Percentiles rank a stretch among this genome's conserved stretches.
Evolutionary conservation across 208 protist species (phyloP).

Genomic region (Spongospora subterranea): DNA sequence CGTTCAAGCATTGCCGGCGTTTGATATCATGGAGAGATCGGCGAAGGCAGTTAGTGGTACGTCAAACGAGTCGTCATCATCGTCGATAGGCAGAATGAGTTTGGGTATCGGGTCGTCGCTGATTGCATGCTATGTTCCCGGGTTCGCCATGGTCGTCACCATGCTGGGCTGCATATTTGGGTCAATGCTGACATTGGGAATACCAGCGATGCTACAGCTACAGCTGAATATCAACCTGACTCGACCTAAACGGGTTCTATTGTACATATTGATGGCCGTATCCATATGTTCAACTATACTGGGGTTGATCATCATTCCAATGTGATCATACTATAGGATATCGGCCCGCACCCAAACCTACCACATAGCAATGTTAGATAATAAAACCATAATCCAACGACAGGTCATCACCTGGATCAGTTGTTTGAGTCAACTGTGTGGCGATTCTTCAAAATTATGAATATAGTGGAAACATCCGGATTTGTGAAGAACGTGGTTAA

Average conservation of each 20-base stretch:
- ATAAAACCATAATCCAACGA: no score
- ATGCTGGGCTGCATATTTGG: neutral
- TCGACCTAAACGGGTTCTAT: neutral
- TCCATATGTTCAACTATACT: neutral
- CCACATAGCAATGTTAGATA: no score
- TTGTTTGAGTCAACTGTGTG: no score
- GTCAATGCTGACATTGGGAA: neutral
- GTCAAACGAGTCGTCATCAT: neutral
- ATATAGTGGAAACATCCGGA: no score
- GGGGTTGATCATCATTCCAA: no score
- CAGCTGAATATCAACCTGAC: neutral
- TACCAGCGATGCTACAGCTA: neutral
- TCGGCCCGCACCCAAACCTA: no score
- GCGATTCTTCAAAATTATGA: no score
- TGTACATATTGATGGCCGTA: neutral
- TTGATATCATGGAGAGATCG: neutral
- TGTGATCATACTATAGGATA: no score
- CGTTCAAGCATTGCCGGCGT: constrained; percentile 24
- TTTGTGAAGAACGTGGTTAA: no score
- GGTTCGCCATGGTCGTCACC: neutral
- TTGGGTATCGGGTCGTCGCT: neutral
- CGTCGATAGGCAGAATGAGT: neutral
- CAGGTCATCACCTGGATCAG: no score
- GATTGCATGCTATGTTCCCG: neutral
- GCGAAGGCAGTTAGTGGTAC: neutral